These are phyloP conservation scores for Cucurbitaria berberidis DNA, from an alignment of 2,329 filamentous ascomycete species.

Conservation along the genomic window DNA sequence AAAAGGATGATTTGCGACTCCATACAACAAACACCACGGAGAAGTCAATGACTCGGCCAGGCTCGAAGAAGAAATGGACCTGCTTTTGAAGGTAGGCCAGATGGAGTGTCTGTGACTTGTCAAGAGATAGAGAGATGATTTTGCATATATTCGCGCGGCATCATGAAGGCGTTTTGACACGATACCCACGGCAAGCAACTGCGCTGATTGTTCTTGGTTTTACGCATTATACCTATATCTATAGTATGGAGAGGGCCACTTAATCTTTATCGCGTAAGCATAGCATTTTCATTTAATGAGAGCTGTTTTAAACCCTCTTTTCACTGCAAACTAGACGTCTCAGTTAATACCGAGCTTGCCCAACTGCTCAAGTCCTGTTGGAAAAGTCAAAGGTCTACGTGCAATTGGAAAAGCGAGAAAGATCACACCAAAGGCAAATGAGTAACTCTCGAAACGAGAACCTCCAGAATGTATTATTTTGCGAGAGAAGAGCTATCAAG, in stretches of 20 bases:
- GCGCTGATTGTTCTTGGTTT: slow-evolving; percentile 23
- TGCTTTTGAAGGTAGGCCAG: slow-evolving; percentile 27
- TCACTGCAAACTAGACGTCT: neutral
- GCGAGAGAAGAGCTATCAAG: neutral
- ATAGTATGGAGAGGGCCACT: neutral
- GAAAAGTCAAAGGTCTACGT: neutral
- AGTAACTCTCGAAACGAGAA: neutral
- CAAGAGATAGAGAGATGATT: slow-evolving; percentile 7
- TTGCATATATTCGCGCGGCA: slow-evolving; percentile 30
- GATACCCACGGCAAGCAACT: slow-evolving; percentile 40
- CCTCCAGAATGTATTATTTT: neutral
- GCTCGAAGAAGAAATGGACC: slow-evolving; percentile 30
- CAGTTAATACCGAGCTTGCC: too few species aligned
- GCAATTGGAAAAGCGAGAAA: neutral
- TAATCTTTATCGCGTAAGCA: neutral
- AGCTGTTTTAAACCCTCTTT: neutral
- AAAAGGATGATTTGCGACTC: slow-evolving; percentile 26
- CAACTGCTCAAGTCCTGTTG: neutral
- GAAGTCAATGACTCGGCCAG: slow-evolving; percentile 5
- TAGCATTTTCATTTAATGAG: neutral
- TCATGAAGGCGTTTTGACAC: slow-evolving; percentile 31
- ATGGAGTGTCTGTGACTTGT: neutral
- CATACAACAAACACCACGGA: slow-evolving; percentile 15
- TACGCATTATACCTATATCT: slow-evolving; percentile 20
- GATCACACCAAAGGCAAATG: neutral